Base-by-base conservation (phyloP, 768 basidiomycete genomes). In the Lentinula sp. region DNA sequence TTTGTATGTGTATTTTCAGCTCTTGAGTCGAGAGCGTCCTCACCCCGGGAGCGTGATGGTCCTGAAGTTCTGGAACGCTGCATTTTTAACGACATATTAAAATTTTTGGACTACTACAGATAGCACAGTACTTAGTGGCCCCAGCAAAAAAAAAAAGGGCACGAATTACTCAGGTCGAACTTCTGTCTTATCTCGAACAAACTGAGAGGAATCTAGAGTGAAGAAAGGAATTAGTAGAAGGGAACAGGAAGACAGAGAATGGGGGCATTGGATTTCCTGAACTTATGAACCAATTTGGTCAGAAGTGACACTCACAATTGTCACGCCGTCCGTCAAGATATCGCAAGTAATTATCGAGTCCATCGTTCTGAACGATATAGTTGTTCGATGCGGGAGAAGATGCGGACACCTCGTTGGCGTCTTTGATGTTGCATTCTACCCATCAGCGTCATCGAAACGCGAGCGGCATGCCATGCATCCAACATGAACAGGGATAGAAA, bases 361-460 rank as follows among this genome's bases (percentile, higher is more conserved):
- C 97, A 75, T 98, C 97, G 75, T 98, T 99, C 61, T 28, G 97
- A 85, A 13, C 97, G 86, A 75, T 98, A 98, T 13, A 95, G 93
- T 76, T 92, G 95, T 48, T 96, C 96, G 69, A 98, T 98, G 7
- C 37, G 37, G 37, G 37, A 39, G 37, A 39, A 39, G 37, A 39
- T 39, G 5, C 9, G 13, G 37, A 39, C 37, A 39, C 37, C 37
- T 39, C 9, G 37, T 2, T 39, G 6, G 13, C 0, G 28, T 28
- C 37, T 39, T 39, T 39, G 37, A 39, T 39, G 37, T 39, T 8
- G 37, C 37, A 39, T 39, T 39, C 2, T 13, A 13, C 37, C 37
- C 5, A 39, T 39, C 37, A 39, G 37, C 37, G 37, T 39, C 6
- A 39, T 39, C 13, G 37, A 1, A 28, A 39, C 37, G 37, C 37